Evolutionary conservation across 345 rosid species (phyloP), one percentile per base, ranked within the genome.

Genomic region (Pugionium dolabratum): DNA sequence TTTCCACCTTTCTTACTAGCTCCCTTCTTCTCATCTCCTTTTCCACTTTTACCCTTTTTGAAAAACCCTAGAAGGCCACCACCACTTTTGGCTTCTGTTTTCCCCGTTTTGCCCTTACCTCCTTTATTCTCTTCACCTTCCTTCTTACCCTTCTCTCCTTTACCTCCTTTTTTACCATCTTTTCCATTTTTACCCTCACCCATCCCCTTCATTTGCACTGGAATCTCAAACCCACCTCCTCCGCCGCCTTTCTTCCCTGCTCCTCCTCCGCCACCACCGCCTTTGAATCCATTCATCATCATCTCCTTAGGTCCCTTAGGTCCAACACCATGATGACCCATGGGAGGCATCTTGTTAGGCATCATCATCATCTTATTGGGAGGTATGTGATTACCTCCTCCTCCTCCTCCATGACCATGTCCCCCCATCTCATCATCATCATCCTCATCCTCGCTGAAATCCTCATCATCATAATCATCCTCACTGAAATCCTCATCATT

Each of bases 41-140:
- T 77, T 4, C 79, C 79, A 7, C 75, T 76, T 74, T 79, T 83
- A 26, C 76, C 80, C 73, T 80, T 87, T 78, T 80, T 85, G 33
- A 78, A 71, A 56, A 77, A 47, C 28, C 79, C 85, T 3, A 75
- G 51, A 2, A 79, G 65, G 36, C 87, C 75, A 45, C 78, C 62
- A 29, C 67, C 60, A 57, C 67, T 79, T 64, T 81, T 86, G 27
- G 59, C 73, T 35, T 58, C 61, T 37, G 73, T 55, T 39, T 76
- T 71, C 2, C 79, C 78, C 49, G 76, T 74, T 62, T 75, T 76
- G n/a, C 58, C 80, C 56, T 75, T 85, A 11, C 81, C 66, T 5
- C 78, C 81, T 56, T 80, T 76, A 35, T 52, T 67, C 70, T 55
- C 65, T 45, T 80, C 64, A 41, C 81, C 84, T 41, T 57, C 79